phyloP scores from a whole-genome alignment of 2,329 filamentous ascomycete species.

The Amauroascus niger region DNA sequence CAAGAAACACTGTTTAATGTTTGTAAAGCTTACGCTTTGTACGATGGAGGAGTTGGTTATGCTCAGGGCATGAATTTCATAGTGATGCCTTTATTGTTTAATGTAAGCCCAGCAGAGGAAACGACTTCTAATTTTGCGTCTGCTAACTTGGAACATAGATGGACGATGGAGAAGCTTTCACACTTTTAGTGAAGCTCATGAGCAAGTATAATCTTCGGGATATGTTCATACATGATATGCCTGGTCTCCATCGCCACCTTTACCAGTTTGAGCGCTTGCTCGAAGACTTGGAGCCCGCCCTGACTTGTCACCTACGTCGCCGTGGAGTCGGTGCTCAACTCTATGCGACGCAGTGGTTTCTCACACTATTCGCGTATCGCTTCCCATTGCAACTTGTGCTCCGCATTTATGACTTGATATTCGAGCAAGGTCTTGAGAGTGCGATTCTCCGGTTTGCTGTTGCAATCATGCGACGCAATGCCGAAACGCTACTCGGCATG shows the following conservation, averaged over 20 bases:
- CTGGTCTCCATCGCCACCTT: conserved; percentile 81
- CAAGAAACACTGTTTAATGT: conserved; percentile 92
- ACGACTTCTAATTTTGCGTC: background rate
- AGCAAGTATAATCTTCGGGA: conserved; percentile 90
- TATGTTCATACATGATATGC: conserved; percentile 92
- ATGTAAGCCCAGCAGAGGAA: conserved; percentile 48
- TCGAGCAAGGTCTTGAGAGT: conserved; percentile 77
- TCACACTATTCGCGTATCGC: conserved; percentile 95
- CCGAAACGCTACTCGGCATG: conserved; percentile 64
- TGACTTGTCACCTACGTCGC: conserved; percentile 88
- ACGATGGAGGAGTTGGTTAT: conserved; percentile 89
- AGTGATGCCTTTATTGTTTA: conserved; percentile 91
- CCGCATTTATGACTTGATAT: conserved; percentile 88
- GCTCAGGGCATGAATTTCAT: conserved; percentile 99
- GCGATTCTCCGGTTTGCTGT: conserved; percentile 92
- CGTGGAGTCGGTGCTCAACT: conserved; percentile 80
- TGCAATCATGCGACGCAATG: conserved; percentile 93
- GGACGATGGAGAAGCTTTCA: conserved; percentile 95
- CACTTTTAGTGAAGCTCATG: conserved; percentile 85
- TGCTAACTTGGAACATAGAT: conserved; percentile 48
- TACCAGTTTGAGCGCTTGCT: conserved; percentile 92
- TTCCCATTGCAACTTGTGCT: conserved; percentile 94
- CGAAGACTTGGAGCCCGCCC: conserved; percentile 84
- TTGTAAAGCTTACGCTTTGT: conserved; percentile 94
- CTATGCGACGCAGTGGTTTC: conserved; percentile 97